These are phyloP conservation scores for Ophiostoma novo-ulmi DNA, from an alignment of 2,329 filamentous ascomycete species.

Conservation along the genomic window DNA sequence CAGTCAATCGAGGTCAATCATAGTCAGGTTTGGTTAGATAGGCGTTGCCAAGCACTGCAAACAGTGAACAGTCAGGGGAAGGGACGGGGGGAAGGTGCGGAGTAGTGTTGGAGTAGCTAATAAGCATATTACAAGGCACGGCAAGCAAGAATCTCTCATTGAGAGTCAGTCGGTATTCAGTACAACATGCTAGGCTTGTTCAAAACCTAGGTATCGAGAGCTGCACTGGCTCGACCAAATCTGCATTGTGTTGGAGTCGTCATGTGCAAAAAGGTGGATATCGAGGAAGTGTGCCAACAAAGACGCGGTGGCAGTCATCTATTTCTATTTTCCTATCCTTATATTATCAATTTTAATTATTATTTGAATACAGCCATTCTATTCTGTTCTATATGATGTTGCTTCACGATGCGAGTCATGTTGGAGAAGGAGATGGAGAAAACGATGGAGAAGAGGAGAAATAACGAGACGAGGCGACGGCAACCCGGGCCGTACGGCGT, in stretches of 20 bases:
- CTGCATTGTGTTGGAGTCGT: not conserved
- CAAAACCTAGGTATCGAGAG: not conserved
- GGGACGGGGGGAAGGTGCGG: not conserved
- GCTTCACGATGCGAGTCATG: not conserved
- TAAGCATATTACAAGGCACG: not conserved
- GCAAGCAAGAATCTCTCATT: not conserved
- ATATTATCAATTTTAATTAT: not conserved
- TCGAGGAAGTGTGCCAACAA: not conserved
- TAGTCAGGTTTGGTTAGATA: not conserved
- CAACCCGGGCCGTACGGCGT: not conserved
- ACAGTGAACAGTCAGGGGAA: not conserved
- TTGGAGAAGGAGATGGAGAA: not conserved
- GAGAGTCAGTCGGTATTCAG: not conserved
- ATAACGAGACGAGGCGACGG: not conserved
- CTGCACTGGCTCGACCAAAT: not conserved
- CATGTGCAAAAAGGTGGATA: not conserved
- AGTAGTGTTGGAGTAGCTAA: not conserved
- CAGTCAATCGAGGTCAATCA: not conserved
- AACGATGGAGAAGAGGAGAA: not conserved
- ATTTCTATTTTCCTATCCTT: not conserved
- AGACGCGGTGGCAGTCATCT: not conserved
- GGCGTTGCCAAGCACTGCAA: not conserved
- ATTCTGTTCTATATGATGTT: not conserved
- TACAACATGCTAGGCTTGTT: not conserved
- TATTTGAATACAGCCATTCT: not conserved